Base-by-base conservation (phyloP, 306 rosid genomes). In the Arachis hypogaea region DNA sequence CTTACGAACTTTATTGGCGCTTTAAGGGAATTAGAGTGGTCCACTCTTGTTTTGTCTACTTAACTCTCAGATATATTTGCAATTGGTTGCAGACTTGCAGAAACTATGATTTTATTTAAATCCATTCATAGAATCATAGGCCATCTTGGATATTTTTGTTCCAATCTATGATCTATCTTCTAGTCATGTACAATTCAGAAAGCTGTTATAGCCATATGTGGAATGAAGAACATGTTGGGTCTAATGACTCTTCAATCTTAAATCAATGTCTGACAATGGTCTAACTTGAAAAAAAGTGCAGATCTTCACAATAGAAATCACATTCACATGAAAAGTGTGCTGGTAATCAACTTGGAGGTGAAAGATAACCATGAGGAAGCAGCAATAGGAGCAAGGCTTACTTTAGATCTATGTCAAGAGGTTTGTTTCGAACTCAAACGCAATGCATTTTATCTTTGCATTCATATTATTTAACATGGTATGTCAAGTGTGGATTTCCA, bases 291-390 rank as follows among this genome's bases (percentile, higher is more conserved):
- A 40, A 40, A 78, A 65, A 78, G 57, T 66, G 83, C 81, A 94
- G 99, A 94, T 88, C 90, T 94, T 58, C 83, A 92, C 81, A 88
- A 75, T 42, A 85, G 99, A 59, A 92, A 92, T 49, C 96, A 92
- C 14, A 82, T 61, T 75, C 83, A 84, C 7, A 60, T 83, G 92
- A 94, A 88, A 88, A 69, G 83, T 62, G 96, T 90, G 59, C 82
- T 94, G 80, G 59, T 94, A 66, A 60, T 94, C 65, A 94, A 94
- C 81, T 88, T 94, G 90, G 98, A 94, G 90, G 98, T 94, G 44
- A 94, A 94, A 81, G 98, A 94, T 86, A 91, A 94, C 85, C 98
- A 94, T 0, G 98, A 91, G 68, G 97, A 94, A 87, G 98, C 98
- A 47, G 96, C 97, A 2, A 66, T 79, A 14, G 98, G 97, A 82